These are phyloP conservation scores for Skeletonema costatum DNA, from an alignment of 108 stramenopile genomes.

Conservation along the genomic window DNA sequence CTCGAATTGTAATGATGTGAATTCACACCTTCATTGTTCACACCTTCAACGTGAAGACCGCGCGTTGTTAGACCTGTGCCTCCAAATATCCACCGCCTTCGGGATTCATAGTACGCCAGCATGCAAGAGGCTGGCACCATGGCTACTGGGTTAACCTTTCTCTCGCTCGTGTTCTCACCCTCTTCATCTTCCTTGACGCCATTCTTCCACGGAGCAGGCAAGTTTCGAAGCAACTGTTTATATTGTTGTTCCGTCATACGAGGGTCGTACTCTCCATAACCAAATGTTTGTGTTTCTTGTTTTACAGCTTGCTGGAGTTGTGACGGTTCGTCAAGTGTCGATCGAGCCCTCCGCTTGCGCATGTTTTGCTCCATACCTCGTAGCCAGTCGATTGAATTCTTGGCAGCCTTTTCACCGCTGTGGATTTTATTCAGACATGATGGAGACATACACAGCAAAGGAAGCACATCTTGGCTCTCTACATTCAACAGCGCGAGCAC, in stretches of 20 bases:
- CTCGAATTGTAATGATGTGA: conserved; percentile 55
- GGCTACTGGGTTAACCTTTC: conserved; percentile 13
- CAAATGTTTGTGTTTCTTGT: conserved; percentile 22
- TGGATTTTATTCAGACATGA: conserved; percentile 72
- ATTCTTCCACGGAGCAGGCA: conserved; percentile 71
- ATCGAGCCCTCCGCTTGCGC: conserved; percentile 29
- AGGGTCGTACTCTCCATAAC: conserved; percentile 78
- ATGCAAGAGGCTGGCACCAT: conserved; percentile 59
- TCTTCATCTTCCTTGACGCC: background rate
- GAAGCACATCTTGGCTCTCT: conserved; percentile 47
- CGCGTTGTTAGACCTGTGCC: conserved; percentile 68
- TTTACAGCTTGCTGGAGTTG: background rate
- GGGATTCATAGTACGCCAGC: conserved; percentile 82
- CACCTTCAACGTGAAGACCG: conserved; percentile 73
- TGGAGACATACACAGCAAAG: conserved; percentile 67
- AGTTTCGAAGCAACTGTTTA: conserved; percentile 53
- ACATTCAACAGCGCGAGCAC: conserved; percentile 51
- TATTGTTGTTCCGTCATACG: conserved; percentile 53
- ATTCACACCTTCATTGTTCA: conserved; percentile 80
- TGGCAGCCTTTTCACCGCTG: conserved; percentile 58
- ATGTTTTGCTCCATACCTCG: conserved; percentile 65
- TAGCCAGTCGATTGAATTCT: conserved; percentile 62
- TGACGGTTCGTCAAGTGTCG: conserved; percentile 21
- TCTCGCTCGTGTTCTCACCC: background rate
- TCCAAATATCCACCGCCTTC: conserved; percentile 85